Evolutionary conservation across 768 basidiomycete genomes (phyloP).

Genomic region (Suillus hirtellus): DNA sequence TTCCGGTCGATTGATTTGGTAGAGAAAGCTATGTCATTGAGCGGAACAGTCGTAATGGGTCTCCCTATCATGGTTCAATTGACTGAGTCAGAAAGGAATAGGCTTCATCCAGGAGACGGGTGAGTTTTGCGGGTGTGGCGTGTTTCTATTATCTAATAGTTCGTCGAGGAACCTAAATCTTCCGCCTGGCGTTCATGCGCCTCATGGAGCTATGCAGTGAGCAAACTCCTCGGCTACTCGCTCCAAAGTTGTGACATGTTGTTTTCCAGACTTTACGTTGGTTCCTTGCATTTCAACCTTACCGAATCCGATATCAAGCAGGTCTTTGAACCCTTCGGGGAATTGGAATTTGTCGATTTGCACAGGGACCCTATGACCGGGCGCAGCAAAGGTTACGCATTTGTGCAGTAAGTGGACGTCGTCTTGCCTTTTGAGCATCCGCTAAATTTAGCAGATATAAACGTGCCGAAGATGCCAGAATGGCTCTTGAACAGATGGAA

Average conservation of each 20-base stretch:
- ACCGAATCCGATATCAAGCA: slow-evolving; percentile 97
- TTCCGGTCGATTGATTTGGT: slow-evolving; percentile 89
- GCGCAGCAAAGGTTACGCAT: slow-evolving; percentile 96
- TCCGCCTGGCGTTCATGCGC: slow-evolving; percentile 80
- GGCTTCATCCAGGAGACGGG: slow-evolving; percentile 86
- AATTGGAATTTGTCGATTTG: slow-evolving; percentile 97
- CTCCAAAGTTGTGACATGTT: slow-evolving; percentile 10
- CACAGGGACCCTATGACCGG: slow-evolving; percentile 94
- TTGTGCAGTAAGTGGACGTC: slow-evolving; percentile 75
- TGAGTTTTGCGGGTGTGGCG: slow-evolving; percentile 37
- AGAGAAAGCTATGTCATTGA: slow-evolving; percentile 84
- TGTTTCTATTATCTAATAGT: slow-evolving; percentile 14
- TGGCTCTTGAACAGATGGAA: slow-evolving; percentile 99
- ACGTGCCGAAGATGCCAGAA: slow-evolving; percentile 88
- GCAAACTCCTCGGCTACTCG: slow-evolving; percentile 29
- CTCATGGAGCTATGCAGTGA: slow-evolving; percentile 83
- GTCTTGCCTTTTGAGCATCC: slow-evolving; percentile 1
- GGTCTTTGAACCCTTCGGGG: slow-evolving; percentile 98
- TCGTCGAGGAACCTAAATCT: slow-evolving; percentile 68
- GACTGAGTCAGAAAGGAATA: slow-evolving; percentile 95
- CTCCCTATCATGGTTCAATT: slow-evolving; percentile 95
- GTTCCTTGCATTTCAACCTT: slow-evolving; percentile 94
- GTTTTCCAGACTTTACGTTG: slow-evolving; percentile 82
- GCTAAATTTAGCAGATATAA: slow-evolving; percentile 61
- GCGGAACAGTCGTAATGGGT: slow-evolving; percentile 97